These are phyloP conservation scores for Phalaenopsis equestris DNA, from an alignment of 106 monocot species.

Conservation along the genomic window DNA sequence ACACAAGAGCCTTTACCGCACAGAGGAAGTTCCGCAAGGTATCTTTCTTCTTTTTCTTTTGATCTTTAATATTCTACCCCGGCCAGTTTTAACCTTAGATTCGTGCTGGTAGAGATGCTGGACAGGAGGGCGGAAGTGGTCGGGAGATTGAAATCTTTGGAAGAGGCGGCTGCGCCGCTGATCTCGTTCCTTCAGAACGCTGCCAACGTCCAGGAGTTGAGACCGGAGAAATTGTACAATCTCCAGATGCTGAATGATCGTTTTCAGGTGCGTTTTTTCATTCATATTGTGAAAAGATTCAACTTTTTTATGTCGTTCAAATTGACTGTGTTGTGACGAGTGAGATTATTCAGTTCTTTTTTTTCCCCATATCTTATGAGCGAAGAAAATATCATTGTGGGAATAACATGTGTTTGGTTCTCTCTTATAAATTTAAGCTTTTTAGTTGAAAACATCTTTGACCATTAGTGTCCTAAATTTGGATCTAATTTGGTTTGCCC, in stretches of 20 bases:
- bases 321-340: background rate
- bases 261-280: slow-evolving; percentile 41
- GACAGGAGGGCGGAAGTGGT: slow-evolving; percentile 75
- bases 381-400: background rate
- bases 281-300: background rate
- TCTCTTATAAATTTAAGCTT: background rate
- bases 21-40: slow-evolving; percentile 90
- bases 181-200: slow-evolving; percentile 73
- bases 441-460: background rate
- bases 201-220: slow-evolving; percentile 62
- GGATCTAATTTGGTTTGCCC: background rate
- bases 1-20: slow-evolving; percentile 75
- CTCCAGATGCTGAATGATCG: slow-evolving; percentile 82
- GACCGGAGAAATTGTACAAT: slow-evolving; percentile 84
- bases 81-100: background rate
- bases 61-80: background rate
- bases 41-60: background rate
- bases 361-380: background rate
- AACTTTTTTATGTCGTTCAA: background rate
- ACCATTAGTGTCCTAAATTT: background rate
- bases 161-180: slow-evolving; percentile 75
- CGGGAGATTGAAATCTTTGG: slow-evolving; percentile 61
- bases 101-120: slow-evolving; percentile 53
- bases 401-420: background rate
- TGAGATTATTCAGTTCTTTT: background rate